Percentiles rank a stretch among this genome's conserved stretches.
These are phyloP conservation scores for Eucalyptus cloeziana DNA, from an alignment of 345 rosid species.

Conservation along the genomic window DNA sequence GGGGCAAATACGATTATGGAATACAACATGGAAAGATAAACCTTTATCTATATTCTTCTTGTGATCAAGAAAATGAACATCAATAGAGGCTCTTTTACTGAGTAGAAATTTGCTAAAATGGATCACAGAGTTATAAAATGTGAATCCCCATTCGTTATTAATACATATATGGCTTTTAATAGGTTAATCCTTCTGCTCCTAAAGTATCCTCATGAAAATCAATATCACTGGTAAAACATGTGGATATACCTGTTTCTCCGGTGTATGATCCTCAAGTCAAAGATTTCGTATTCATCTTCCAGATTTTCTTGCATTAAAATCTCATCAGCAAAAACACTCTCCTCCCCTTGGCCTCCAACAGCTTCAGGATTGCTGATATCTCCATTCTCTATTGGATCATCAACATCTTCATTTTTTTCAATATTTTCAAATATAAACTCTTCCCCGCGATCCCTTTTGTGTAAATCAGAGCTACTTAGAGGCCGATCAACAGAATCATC, in stretches of 20 bases:
- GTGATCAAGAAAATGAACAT: neutral
- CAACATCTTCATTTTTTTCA: neutral
- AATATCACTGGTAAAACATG: neutral
- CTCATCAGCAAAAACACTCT: conserved; percentile 21
- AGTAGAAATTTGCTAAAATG: neutral
- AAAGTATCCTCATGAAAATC: neutral
- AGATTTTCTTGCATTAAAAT: conserved; percentile 14
- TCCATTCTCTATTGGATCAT: neutral
- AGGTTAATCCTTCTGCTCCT: neutral
- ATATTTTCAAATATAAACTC: neutral
- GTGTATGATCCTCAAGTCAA: conserved; percentile 75
- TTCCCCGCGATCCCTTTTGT: neutral
- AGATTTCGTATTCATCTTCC: conserved; percentile 76
- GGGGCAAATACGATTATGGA: neutral
- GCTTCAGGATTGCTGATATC: conserved; percentile 15
- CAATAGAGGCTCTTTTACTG: neutral
- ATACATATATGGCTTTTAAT: neutral
- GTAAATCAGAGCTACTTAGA: neutral
- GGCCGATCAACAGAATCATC: neutral
- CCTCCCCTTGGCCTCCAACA: neutral
- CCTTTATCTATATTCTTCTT: neutral
- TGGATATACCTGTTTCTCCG: conserved; percentile 69
- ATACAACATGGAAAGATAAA: neutral
- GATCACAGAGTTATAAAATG: neutral
- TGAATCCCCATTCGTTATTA: neutral